Conservation (phyloP, 768 basidiomycete species). For the Podaxis pistillaris region DNA sequence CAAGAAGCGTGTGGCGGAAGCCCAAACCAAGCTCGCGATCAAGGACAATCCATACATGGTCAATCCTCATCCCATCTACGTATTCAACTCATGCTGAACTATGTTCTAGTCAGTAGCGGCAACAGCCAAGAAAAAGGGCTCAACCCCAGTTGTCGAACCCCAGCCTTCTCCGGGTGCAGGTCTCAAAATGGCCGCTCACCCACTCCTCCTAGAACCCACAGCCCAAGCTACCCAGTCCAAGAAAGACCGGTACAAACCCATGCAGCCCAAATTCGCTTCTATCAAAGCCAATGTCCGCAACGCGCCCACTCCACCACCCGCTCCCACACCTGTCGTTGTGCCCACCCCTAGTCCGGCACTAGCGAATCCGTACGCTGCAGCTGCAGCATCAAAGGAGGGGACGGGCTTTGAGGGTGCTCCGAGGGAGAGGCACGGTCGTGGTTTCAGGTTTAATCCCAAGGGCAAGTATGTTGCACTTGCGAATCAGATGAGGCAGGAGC, state of each 20-base stretch:
- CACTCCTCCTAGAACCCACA: slow-evolving; percentile 72
- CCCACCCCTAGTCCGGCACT: slow-evolving; percentile 25
- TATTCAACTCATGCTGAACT: not conserved
- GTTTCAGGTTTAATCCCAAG: slow-evolving; percentile 86
- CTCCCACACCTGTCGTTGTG: slow-evolving; percentile 36
- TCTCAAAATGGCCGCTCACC: slow-evolving; percentile 89
- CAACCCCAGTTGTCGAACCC: slow-evolving; percentile 50
- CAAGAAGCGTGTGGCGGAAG: slow-evolving; percentile 79
- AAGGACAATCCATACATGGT: slow-evolving; percentile 92
- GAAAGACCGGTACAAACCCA: slow-evolving; percentile 94
- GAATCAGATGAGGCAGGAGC: slow-evolving; percentile 70
- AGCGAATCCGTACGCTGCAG: slow-evolving; percentile 75
- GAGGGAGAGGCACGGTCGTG: slow-evolving; percentile 64
- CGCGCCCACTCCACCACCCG: slow-evolving; percentile 52
- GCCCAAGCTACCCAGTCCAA: slow-evolving; percentile 63
- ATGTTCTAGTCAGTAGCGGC: slow-evolving; percentile 49
- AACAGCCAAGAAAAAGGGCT: slow-evolving; percentile 50
- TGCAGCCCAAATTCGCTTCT: slow-evolving; percentile 98
- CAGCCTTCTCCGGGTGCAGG: slow-evolving; percentile 69
- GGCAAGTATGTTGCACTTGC: slow-evolving; percentile 85
- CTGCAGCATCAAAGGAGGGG: slow-evolving; percentile 48
- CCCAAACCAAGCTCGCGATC: slow-evolving; percentile 70
- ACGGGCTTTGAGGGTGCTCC: slow-evolving; percentile 73
- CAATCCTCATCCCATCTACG: slow-evolving; percentile 20
- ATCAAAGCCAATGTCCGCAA: slow-evolving; percentile 89